Evolutionary conservation across 768 basidiomycete species (phyloP), one percentile per base, ranked within the genome.

Genomic region (Pleurotus cornucopiae): DNA sequence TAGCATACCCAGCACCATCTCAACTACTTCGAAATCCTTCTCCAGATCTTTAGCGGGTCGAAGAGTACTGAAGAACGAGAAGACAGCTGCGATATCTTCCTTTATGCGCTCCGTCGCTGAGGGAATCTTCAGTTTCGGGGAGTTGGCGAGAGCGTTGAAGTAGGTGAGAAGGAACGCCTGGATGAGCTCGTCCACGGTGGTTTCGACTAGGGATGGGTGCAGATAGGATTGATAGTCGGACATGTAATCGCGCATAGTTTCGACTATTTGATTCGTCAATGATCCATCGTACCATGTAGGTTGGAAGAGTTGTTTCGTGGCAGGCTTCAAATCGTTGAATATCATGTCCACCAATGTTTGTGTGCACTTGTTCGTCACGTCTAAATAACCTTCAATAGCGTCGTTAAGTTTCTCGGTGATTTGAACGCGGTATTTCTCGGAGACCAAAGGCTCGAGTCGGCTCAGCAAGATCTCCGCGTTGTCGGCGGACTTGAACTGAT

Each of bases 221-320:
- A 99, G 85, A 65, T 88, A 97, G 45, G 83, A 79, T 66, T 95
- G 91, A 69, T 92, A 96, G 71, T 98, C 97, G n/a, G 79, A 69
- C 85, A 94, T 94, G 72, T 98, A 98, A 65, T 99, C 97, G 53
- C 88, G 82, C 79, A 98, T 91, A 41, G 97, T 99, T 73, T 94
- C 91, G 58, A 97, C 80, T 53, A 98, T 88, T 70, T 96, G 94
- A 4, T 78, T 76, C 73, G 96, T 83, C 64, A 89, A 82, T 5
- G 37, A 39, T 3, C 88, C 88, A 25, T 94, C 92, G 69, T 98
- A 98, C 97, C 97, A 98, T 1, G 78, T 62, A 5, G 81, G 75
- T 57, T 87, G 86, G 80, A 98, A 94, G 38, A 98, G 78, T 39
- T 77, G 78, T 67, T 91, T 94, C 13, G 85, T 89, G 7, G 89